These are phyloP conservation scores for Colletotrichum spaethianum DNA, from an alignment of 2,329 filamentous ascomycete species.

Conservation along the genomic window DNA sequence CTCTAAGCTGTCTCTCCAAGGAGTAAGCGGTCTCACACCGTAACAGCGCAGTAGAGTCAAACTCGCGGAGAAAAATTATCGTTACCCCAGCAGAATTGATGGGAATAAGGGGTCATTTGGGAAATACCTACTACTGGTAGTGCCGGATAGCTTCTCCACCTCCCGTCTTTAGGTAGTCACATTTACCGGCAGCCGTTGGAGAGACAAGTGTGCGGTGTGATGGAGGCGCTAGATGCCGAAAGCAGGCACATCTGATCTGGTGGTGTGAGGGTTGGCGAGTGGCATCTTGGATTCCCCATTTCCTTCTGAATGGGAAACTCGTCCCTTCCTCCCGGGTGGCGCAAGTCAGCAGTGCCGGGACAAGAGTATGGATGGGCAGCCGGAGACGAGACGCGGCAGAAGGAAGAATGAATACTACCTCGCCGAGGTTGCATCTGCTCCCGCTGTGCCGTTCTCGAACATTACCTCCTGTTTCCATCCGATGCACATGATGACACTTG, in stretches of 20 bases:
- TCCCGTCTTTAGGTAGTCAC: background rate
- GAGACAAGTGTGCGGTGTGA: slow-evolving; percentile 27
- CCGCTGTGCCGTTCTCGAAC: slow-evolving; percentile 1
- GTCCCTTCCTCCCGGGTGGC: slow-evolving; percentile 22
- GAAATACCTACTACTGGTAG: background rate
- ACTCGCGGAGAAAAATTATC: background rate
- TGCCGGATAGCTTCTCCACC: background rate
- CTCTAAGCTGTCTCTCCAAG: slow-evolving; percentile 7
- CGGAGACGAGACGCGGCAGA: background rate
- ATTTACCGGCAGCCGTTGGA: slow-evolving; percentile 16
- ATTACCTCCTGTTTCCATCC: background rate
- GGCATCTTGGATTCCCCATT: slow-evolving; percentile 16
- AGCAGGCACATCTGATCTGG: slow-evolving; percentile 35
- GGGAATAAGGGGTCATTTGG: background rate
- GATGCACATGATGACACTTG: slow-evolving; percentile 18
- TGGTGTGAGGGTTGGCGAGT: slow-evolving; percentile 11
- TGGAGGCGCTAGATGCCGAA: slow-evolving; percentile 16
- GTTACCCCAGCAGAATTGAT: background rate
- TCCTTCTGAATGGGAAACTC: slow-evolving; percentile 11
- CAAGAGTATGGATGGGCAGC: slow-evolving; percentile 5
- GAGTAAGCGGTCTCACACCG: slow-evolving; percentile 20
- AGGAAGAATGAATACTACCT: background rate
- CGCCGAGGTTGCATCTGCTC: slow-evolving; percentile 10
- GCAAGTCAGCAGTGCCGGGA: slow-evolving; percentile 32
- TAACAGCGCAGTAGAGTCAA: slow-evolving; percentile 10